Conservation (phyloP, 495 filamentous ascomycete species). For the Neurospora sp. region DNA sequence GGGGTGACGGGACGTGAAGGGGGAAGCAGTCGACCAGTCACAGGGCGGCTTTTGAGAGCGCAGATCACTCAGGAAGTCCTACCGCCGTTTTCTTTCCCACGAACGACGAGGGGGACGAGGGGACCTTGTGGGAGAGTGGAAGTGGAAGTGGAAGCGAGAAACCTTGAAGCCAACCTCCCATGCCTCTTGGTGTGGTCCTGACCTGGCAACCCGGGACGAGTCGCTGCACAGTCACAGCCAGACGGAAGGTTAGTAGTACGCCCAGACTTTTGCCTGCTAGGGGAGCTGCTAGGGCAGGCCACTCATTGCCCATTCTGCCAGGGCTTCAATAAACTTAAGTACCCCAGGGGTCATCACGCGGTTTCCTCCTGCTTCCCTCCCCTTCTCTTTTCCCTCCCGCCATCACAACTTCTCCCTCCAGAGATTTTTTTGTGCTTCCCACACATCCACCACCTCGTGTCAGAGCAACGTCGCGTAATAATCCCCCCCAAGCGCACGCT, state of each 20-base stretch:
- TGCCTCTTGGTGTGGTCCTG: background rate
- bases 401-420: slow-evolving; percentile 23
- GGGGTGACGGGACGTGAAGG: slow-evolving; percentile 1
- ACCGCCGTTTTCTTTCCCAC: slow-evolving; percentile 5
- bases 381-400: slow-evolving; percentile 10
- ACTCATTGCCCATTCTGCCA: background rate
- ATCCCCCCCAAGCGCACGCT: slow-evolving; percentile 13
- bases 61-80: slow-evolving; percentile 11
- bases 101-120: background rate
- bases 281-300: background rate
- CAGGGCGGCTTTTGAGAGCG: background rate
- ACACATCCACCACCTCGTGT: slow-evolving; percentile 13
- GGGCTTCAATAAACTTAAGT: slow-evolving; percentile 10
- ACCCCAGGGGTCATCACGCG: slow-evolving; percentile 13
- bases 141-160: background rate
- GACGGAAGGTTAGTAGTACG: background rate
- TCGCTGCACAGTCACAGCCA: slow-evolving; percentile 4
- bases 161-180: background rate
- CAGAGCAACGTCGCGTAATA: slow-evolving; percentile 19
- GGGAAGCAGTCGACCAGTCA: slow-evolving; percentile 5
- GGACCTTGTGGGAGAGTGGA: background rate
- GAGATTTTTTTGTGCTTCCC: slow-evolving; percentile 18
- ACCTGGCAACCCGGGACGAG: background rate
- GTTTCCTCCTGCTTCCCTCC: slow-evolving; percentile 1
- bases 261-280: background rate